These are phyloP conservation scores for Acanthamoeba castellanii DNA, from an alignment of 208 protist species.

Conservation along the genomic window DNA sequence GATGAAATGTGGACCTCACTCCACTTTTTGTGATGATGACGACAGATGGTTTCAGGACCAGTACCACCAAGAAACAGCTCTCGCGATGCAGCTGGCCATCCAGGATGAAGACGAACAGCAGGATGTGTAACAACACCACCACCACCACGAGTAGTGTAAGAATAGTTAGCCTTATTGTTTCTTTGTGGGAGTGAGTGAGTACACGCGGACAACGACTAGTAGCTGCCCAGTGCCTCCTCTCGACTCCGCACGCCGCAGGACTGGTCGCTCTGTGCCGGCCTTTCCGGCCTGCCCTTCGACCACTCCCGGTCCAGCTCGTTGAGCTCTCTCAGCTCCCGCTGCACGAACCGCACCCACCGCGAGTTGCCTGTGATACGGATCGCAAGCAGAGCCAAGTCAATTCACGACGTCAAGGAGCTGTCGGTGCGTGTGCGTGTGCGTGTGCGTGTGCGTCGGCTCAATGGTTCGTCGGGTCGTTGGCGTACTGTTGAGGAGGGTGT, in stretches of 20 bases:
- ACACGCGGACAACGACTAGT: too few relatives aligned
- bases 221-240: not conserved
- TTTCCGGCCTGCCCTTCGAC: not conserved
- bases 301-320: not conserved
- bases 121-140: not conserved
- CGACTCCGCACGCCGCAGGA: not conserved
- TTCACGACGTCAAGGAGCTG: not conserved
- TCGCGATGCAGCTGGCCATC: conserved; percentile 3
- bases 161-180: too few relatives aligned
- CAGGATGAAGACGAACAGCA: not conserved
- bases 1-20: not conserved
- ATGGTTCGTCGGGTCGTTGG: not conserved
- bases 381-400: not conserved
- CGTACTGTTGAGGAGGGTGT: not conserved
- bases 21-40: not conserved
- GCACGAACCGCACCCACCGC: not conserved
- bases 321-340: not conserved
- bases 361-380: not conserved
- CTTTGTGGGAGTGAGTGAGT: too few relatives aligned
- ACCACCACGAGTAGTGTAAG: too few relatives aligned
- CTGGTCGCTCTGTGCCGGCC: not conserved
- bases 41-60: conserved; percentile 1
- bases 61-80: conserved; percentile 22
- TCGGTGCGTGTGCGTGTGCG: not conserved
- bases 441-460: not conserved